Base-by-base conservation (phyloP, 352 stramenopile species). In the Peronospora farinosa region DNA sequence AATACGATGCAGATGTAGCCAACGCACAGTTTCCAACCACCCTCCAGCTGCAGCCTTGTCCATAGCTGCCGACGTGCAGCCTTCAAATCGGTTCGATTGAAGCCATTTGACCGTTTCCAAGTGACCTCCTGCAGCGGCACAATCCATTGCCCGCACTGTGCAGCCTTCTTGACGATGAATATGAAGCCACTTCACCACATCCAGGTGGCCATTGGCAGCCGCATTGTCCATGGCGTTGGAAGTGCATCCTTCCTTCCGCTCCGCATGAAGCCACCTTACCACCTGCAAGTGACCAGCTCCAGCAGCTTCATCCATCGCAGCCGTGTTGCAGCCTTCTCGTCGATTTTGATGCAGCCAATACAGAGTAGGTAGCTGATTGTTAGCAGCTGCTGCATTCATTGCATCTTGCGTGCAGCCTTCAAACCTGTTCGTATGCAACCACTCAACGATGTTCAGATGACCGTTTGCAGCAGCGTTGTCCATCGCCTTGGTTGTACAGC, bases 211-310 rank as follows among this genome's bases (percentile, higher is more conserved):
- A 41, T 67, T 67, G 5, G 56, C 56, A 1, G 57, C 62, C 2
- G 62, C 62, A 5, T 61, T 64, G n/a, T 71, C 53, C 62, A 71
- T 71, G 10, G 62, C 62, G 3, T 61, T 52, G 3, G 39, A 33
- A 2, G 62, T 67, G 38, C 61, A 65, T 11, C 61, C 56, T 27
- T 64, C 57, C 3, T 39, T 51, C 25, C 63, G 39, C 9, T 61
- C 44, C 5, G 36, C 31, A 15, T 69, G 61, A 0, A 69, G 56
- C 60, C 60, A 68, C 23, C 15, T 50, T 6, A 68, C 45, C 11
- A 68, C 46, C 28, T 57, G 33, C 37, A 65, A 57, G 48, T 65
- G 49, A 2, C 49, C 54, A 13, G n/a, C 36, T 6, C 27, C 41
- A 21, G 60, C 60, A 39, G 60, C 60, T 47, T 58, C 31, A 31